phyloP scores from a whole-genome alignment of 495 filamentous ascomycete species.

The Xylaria telfairii region DNA sequence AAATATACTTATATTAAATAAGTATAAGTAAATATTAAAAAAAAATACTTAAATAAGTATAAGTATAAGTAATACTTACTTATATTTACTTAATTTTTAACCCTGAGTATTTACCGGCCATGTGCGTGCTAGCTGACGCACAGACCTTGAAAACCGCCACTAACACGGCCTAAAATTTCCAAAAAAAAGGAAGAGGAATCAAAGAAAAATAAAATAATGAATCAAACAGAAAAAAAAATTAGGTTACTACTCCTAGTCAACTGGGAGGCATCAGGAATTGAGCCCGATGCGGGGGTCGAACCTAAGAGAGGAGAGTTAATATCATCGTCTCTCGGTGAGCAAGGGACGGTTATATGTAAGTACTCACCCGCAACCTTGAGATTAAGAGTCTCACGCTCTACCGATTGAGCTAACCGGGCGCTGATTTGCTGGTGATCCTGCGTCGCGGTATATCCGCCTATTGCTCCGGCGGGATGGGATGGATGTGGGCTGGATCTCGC shows the following conservation, averaged over 20 bases:
- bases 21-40: no score
- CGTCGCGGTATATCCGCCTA: neutral
- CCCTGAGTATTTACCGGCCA: neutral
- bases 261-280: slow-evolving; percentile 45
- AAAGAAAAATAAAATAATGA: neutral
- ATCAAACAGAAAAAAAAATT: neutral
- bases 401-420: slow-evolving; percentile 76
- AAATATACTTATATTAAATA: no score
- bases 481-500: neutral
- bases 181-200: neutral
- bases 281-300: slow-evolving; percentile 55
- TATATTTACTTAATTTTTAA: no score
- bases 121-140: neutral
- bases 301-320: slow-evolving; percentile 35
- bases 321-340: no score
- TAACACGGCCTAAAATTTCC: neutral
- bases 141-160: neutral
- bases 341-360: neutral
- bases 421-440: neutral
- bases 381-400: slow-evolving; percentile 87
- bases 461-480: neutral
- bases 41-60: no score
- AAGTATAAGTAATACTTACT: no score
- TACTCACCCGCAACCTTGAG: slow-evolving; percentile 67
- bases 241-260: slow-evolving; percentile 19